These are phyloP conservation scores for Nannizzia gypsea DNA, from an alignment of 2,329 filamentous ascomycete species.

Conservation along the genomic window DNA sequence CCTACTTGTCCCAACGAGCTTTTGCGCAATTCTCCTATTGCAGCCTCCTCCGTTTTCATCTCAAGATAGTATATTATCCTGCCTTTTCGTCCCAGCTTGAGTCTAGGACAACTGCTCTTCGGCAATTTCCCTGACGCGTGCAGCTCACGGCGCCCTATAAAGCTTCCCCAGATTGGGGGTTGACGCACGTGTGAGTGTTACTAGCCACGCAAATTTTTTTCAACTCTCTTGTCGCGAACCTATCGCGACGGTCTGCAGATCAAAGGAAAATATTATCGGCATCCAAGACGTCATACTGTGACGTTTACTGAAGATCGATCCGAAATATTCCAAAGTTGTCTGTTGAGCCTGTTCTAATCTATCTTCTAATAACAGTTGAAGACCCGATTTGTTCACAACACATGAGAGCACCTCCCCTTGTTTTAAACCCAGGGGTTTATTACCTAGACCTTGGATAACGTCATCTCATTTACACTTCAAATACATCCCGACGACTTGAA, in stretches of 20 bases:
- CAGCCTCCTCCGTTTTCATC: not conserved
- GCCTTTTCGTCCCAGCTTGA: not conserved
- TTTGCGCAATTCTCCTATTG: not conserved
- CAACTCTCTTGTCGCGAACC: constrained; percentile 2
- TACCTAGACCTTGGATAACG: constrained; percentile 7
- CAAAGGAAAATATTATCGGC: not conserved
- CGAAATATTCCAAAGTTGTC: not conserved
- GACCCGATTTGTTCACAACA: not conserved
- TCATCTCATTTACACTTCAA: not conserved
- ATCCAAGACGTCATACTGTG: constrained; percentile 4
- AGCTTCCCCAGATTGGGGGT: not conserved
- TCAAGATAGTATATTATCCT: not conserved
- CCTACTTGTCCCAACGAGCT: not conserved
- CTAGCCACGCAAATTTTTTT: constrained; percentile 1
- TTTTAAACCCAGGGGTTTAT: constrained; percentile 6
- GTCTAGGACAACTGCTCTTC: not conserved
- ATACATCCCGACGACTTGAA: not conserved
- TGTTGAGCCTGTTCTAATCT: not conserved
- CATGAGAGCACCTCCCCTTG: not conserved
- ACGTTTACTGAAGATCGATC: not conserved
- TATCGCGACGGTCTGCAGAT: not conserved
- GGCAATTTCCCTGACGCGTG: not conserved
- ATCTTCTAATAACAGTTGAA: not conserved
- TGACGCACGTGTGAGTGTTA: constrained; percentile 2
- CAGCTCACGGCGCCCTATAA: not conserved